Base-by-base conservation (phyloP, 2,329 filamentous ascomycete genomes). In the Bipolaris gigantea region DNA sequence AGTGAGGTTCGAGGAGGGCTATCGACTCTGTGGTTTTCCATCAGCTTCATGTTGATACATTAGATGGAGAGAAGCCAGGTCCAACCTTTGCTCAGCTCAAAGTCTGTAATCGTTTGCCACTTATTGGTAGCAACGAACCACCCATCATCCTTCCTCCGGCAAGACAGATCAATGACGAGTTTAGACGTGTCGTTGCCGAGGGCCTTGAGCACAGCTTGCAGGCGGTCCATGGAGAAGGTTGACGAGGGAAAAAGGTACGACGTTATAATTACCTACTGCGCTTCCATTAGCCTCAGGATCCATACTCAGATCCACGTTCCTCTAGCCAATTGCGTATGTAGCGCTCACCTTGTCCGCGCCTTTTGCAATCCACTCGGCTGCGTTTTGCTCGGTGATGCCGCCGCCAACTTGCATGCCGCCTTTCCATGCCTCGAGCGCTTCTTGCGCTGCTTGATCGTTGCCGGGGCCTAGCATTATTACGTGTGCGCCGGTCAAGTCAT, bases 41-140 rank as follows among this genome's bases (percentile, higher is more conserved):
- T 49, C 30, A 49, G 36, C 2, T 49, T 5, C 21, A 40, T 2
- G 27, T 10, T 5, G 41, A 13, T 16, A 13, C 11, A 18, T 16
- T 15, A 7, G 36, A 25, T 15, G n/a, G 3, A n/a, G 13, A 13
- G 21, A n/a, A 19, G 19, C 6, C 8, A 48, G 75, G 52, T 77
- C 3, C 4, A 6, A 92, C 93, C 89, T 81, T 89, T 81, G 60
- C 88, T 93, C 61, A 99, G 86, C 72, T 97, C 91, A 86, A 96
- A 96, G 68, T 97, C 90, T 1, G 94, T 97, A 51, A 97, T 88
- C 1, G 91, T 96, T 80, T 97, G 94, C 94, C 94, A 99, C 75
- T 96, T 96, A 76, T 99, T 90, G 88, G 96, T 99, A 50, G 94
- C 93, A n/a, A 99, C 94, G 67, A 89, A 92, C 94, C 94, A 99